Evolutionary conservation across 116 monocot genomes (phyloP), one percentile per base, ranked within the genome.

Genomic region (Phalaenopsis hybrid): DNA sequence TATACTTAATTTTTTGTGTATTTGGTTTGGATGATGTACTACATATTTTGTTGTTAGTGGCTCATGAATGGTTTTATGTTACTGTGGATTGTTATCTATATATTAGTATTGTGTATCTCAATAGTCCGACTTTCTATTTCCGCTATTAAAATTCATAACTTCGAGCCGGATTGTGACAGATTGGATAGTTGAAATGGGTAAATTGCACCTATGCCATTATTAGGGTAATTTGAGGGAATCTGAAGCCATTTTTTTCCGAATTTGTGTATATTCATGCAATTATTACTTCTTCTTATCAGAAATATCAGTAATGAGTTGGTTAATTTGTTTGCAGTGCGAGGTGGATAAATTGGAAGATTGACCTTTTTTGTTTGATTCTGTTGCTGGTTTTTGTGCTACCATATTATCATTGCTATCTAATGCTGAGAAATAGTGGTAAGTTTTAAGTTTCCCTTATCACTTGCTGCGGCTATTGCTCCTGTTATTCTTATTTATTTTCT

Each of bases 321-420:
- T 51, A 51, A 11, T 83, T 79, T 44, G 79, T 15, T 52, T 89
- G 85, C 92, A 96, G 96, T 81, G 94, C 96, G 23, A 87, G 96
- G 74, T 96, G 94, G 94, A 84, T 94, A 77, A 94, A 92, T 84
- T 97, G 96, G 96, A 94, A 97, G 84, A 79, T 90, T 25, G 96
- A 97, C 75, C 88, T 97, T 44, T 94, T 92, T 74, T 94, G 87
- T 80, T 79, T 97, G 82, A 97, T 94, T 78, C 76, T 94, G 84
- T 68, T 97, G 80, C 65, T 97, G 85, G 94, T 97, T 23, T 97
- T 97, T 78, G 83, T 92, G 46, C 74, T 94, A 48, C 97, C 97
- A 44, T 97, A 89, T 78, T 94, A 94, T 74, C 97, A 94, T 85
- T 97, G 94, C 90, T 93, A 90, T 79, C 59, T 97, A 83, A 87